A percentile compares a stretch with the other conserved stretches of the same genome.
Evolutionary conservation across 2,329 filamentous ascomycete species (phyloP).

Genomic region (Monosporascus sp.): DNA sequence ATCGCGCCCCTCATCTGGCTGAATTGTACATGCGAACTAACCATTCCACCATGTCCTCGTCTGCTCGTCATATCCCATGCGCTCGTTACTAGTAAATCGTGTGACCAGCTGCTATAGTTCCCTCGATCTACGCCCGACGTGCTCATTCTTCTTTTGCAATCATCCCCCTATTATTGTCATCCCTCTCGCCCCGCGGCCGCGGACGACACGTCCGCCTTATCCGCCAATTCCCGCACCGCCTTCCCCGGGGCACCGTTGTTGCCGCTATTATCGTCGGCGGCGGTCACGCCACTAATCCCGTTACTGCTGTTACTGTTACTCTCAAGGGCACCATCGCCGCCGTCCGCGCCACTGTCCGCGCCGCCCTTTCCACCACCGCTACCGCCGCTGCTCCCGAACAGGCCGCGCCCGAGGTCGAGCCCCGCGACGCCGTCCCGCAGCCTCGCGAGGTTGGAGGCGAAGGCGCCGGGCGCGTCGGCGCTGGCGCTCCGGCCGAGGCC

Average conservation of each 20-base stretch:
- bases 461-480: conserved; percentile 38
- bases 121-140: too few species aligned
- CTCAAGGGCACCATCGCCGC: background rate
- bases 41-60: too few species aligned
- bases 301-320: background rate
- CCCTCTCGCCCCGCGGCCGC: too few species aligned
- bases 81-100: too few species aligned
- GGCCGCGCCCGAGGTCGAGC: conserved; percentile 43
- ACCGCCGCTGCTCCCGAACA: conserved; percentile 31
- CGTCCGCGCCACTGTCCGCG: background rate
- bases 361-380: background rate
- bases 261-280: background rate
- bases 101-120: too few species aligned
- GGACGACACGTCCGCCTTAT: conserved; percentile 19
- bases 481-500: conserved; percentile 40
- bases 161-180: too few species aligned
- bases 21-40: too few species aligned
- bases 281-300: background rate
- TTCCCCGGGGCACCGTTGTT: background rate
- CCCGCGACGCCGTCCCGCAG: conserved; percentile 44
- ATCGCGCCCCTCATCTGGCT: too few species aligned
- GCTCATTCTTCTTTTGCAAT: too few species aligned
- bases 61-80: too few species aligned
- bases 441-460: conserved; percentile 33
- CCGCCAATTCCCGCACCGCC: background rate